A percentile compares a stretch with the other conserved stretches of the same genome.
These are phyloP conservation scores for Fusarium equiseti DNA, from an alignment of 2,329 filamentous ascomycete genomes.

Conservation along the genomic window DNA sequence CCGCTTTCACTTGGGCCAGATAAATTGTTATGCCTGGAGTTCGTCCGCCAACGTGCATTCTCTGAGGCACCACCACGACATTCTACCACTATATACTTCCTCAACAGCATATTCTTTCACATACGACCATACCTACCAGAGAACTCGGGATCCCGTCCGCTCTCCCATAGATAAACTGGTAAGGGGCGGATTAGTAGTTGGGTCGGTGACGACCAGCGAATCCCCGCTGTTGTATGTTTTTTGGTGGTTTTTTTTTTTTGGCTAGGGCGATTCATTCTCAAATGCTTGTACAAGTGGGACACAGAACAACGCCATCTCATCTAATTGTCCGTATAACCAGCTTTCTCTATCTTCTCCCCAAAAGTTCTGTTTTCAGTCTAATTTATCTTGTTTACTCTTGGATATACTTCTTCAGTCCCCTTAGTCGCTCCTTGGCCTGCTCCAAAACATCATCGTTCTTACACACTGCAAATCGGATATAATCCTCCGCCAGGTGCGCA, in stretches of 20 bases:
- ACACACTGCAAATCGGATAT: conserved; percentile 94
- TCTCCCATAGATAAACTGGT: neutral
- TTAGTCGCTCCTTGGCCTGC: conserved; percentile 79
- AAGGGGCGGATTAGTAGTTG: neutral
- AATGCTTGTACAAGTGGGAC: neutral
- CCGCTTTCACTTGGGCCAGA: neutral
- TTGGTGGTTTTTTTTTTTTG: neutral
- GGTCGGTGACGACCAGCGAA: neutral
- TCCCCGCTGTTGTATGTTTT: neutral
- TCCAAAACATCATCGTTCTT: conserved; percentile 91
- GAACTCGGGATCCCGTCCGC: too few species aligned
- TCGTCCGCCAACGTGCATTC: neutral
- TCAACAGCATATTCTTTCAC: neutral
- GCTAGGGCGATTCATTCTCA: neutral
- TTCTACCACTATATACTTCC: neutral
- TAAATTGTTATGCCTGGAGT: neutral
- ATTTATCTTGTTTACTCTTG: conserved; percentile 33
- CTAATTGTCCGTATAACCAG: conserved; percentile 15
- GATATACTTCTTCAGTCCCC: conserved; percentile 80
- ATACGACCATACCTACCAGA: neutral
- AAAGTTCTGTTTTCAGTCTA: neutral
- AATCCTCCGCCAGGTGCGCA: conserved; percentile 88
- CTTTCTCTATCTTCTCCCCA: neutral
- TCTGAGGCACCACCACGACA: neutral
- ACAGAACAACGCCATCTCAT: conserved; percentile 5